Evolutionary conservation across 768 basidiomycete genomes (phyloP).

Genomic region (Clavaria fumosa): DNA sequence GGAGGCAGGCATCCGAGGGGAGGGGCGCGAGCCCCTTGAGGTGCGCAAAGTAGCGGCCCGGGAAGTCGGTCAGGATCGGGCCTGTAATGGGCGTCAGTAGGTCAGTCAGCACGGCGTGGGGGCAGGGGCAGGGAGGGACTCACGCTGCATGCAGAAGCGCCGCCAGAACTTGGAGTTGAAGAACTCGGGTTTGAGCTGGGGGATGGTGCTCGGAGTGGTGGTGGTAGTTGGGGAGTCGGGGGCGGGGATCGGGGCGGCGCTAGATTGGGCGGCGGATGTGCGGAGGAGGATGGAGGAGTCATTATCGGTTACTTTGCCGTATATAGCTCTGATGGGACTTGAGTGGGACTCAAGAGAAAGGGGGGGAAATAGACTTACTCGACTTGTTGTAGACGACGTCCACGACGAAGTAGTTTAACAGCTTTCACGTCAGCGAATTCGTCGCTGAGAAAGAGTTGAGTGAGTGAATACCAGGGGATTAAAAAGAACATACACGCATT

Average conservation of each 20-base stretch:
- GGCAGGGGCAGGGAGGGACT: conserved; percentile 12
- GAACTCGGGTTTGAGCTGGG: conserved; percentile 61
- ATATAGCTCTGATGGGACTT: conserved; percentile 42
- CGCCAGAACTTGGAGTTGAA: conserved; percentile 76
- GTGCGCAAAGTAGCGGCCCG: conserved; percentile 54
- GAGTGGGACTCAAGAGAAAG: conserved; percentile 2
- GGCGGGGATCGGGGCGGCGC: too few species aligned
- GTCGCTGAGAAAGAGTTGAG: conserved; percentile 37
- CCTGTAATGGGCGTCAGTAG: conserved; percentile 51
- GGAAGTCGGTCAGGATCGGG: conserved; percentile 48
- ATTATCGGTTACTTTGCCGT: conserved; percentile 47
- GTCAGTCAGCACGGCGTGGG: conserved; percentile 6
- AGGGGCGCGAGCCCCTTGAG: conserved; percentile 45
- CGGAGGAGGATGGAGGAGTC: conserved; percentile 23
- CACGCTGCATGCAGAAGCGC: conserved; percentile 76
- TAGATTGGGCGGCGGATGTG: conserved; percentile 19
- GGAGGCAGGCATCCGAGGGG: conserved; percentile 56
- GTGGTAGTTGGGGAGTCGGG: too few species aligned
- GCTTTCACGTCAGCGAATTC: conserved; percentile 87
- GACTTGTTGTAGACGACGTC: conserved; percentile 69
- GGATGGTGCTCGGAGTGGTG: conserved; percentile 35
- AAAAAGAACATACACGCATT: conserved; percentile 68
- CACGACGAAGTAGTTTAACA: conserved; percentile 69
- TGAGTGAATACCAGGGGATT: conserved; percentile 4
- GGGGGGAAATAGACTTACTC: conserved; percentile 36